phyloP scores from a whole-genome alignment of 2,329 filamentous ascomycete genomes.

The Raffaelea deltoideospora region DNA sequence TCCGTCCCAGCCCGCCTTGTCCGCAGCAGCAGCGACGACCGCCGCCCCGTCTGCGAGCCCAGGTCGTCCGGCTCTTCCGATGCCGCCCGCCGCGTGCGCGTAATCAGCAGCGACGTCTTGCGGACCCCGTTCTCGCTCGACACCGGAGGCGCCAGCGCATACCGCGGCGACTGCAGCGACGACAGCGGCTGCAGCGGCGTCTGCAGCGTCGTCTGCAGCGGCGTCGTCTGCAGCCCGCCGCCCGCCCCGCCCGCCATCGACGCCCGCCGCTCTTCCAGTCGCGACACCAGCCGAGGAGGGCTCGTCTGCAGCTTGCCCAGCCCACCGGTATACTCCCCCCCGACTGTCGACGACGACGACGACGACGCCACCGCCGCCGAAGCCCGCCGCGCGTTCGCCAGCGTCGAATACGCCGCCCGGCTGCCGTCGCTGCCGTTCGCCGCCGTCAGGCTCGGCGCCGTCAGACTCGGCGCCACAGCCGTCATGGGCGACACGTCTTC shows the following conservation, averaged over 20 bases:
- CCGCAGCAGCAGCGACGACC: conserved; percentile 22
- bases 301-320: conserved; percentile 18
- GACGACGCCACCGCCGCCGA: not conserved
- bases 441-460: not conserved
- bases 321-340: too few relatives aligned
- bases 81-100: conserved; percentile 27
- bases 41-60: conserved; percentile 21
- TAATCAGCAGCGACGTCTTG: conserved; percentile 34
- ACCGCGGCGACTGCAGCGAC: conserved; percentile 29
- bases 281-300: conserved; percentile 28
- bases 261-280: conserved; percentile 37
- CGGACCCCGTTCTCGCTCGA: conserved; percentile 27
- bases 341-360: not conserved
- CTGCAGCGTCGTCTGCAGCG: too few relatives aligned
- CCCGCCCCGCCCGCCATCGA: conserved; percentile 29
- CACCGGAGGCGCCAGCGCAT: conserved; percentile 21
- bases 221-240: too few relatives aligned
- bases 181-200: conserved; percentile 22
- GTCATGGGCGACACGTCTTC: too few relatives aligned
- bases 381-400: conserved; percentile 6
- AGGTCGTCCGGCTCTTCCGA: conserved; percentile 31
- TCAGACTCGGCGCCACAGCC: too few relatives aligned
- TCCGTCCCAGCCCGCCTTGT: conserved; percentile 27
- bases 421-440: too few relatives aligned
- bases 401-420: conserved; percentile 4